Conservation (phyloP, 1,284 basidiomycete genomes). For the Porodaedalea pini region DNA sequence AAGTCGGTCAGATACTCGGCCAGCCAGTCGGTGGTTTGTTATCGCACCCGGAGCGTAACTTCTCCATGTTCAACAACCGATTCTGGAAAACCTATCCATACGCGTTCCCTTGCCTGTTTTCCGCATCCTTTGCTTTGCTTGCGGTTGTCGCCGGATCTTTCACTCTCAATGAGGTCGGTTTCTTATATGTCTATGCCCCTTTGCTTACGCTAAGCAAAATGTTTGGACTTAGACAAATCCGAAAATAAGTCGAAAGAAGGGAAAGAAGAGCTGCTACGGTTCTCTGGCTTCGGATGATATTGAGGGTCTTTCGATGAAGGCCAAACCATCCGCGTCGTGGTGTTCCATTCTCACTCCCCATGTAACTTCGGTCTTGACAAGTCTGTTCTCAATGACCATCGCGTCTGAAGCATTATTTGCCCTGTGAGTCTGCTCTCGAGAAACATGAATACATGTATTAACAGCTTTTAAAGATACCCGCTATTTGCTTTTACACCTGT, state of each 20-base stretch:
- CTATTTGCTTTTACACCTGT: constrained; percentile 27
- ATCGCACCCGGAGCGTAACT: constrained; percentile 24
- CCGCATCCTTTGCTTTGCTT: constrained; percentile 22
- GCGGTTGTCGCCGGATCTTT: constrained; percentile 21
- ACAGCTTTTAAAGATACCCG: constrained; percentile 20
- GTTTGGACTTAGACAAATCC: constrained; percentile 9
- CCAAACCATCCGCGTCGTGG: constrained; percentile 5
- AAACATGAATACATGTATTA: neutral
- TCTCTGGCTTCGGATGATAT: neutral
- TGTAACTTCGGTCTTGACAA: constrained; percentile 17
- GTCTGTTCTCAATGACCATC: constrained; percentile 19
- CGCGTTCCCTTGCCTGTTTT: constrained; percentile 26
- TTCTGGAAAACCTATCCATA: constrained; percentile 27
- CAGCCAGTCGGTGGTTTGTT: constrained; percentile 26
- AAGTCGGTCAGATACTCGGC: constrained; percentile 20
- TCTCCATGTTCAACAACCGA: constrained; percentile 18
- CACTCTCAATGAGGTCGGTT: constrained; percentile 24
- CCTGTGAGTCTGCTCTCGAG: constrained; percentile 5
- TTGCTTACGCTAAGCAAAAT: neutral
- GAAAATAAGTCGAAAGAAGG: neutral
- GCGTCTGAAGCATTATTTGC: constrained; percentile 23
- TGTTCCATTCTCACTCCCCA: constrained; percentile 11
- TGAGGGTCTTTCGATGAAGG: neutral
- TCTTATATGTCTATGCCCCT: neutral
- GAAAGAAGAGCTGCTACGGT: neutral